Base-by-base conservation (phyloP, 2,329 filamentous ascomycete species). In the Amesomyces nigricolor region DNA sequence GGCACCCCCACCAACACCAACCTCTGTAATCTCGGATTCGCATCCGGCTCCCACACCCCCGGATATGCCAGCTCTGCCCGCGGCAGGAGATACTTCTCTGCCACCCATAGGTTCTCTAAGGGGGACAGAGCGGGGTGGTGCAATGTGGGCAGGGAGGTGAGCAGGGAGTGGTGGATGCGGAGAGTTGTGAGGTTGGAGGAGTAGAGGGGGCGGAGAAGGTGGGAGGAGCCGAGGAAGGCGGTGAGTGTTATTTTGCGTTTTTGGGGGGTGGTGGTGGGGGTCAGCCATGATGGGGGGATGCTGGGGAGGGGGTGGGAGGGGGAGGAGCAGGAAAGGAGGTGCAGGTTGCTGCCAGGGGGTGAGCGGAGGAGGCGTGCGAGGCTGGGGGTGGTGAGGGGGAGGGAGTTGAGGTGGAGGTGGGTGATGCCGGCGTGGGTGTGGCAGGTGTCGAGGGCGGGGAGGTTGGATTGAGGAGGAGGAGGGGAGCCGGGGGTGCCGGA, bases 151-250 rank as follows among this genome's bases (percentile, higher is more conserved):
- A 80, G 71, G 40, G 75, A 73, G 0, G 82, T 86, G 5, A 85
- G 74, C 2, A 84, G 60, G 0, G 81, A 85, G 64, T 86, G 82
- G 50, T 86, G 82, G 5, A 83, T 69, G 11, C 77, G 75, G 1
- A 85, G 67, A 1, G 70, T 70, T 32, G 77, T 75, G 4, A 85
- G 69, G 58, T 80, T 80, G 1, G 77, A 75, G 1, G 78, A 79
- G 49, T 78, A 68, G 0, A 78, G 74, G 0, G 80, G 79, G 0
- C 80, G 73, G 53, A 82, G 75, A 8, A 78, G 60, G 61, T 81
- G 72, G 0, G 74, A 68, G 4, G 70, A 68, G 7, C 76, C 75
- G 9, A 78, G 61, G 7, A 78, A 66, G 14, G 79, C 80, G 29
- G 65, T 62, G 2, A 81, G 55, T 16, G 56, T 69, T 2, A 71